A percentile compares a stretch with the other conserved stretches of the same genome.
phyloP scores from a whole-genome alignment of 345 rosid genomes.

The Ceriops decandra region DNA sequence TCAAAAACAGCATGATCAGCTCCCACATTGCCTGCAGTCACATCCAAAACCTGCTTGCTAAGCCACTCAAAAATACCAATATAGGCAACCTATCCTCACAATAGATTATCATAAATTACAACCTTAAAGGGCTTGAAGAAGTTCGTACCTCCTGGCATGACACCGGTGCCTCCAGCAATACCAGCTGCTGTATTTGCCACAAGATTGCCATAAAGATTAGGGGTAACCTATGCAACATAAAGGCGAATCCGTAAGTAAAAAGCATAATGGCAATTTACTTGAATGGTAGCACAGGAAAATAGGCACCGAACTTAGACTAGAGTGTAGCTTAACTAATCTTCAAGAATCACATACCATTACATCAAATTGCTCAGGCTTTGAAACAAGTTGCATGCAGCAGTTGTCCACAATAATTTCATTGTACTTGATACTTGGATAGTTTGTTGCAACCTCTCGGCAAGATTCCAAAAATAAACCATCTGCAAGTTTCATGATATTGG shows the following conservation, averaged over 20 bases:
- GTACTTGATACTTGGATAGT: constrained; percentile 79
- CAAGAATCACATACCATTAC: constrained; percentile 61
- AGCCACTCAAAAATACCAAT: neutral
- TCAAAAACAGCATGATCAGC: constrained; percentile 88
- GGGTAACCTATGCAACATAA: neutral
- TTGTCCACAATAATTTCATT: constrained; percentile 89
- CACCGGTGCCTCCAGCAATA: constrained; percentile 87
- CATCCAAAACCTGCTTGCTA: neutral
- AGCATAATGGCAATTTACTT: neutral
- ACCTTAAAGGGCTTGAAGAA: neutral
- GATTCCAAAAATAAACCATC: constrained; percentile 97
- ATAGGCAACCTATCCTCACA: neutral
- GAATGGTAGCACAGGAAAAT: neutral
- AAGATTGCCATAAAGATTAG: constrained; percentile 4
- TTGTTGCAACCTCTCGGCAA: constrained; percentile 82
- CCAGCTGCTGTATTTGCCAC: constrained; percentile 7
- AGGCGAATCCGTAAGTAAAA: neutral
- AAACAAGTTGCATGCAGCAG: constrained; percentile 97
- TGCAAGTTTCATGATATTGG: constrained; percentile 96
- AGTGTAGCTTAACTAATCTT: neutral
- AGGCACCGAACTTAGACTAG: neutral
- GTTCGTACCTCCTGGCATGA: constrained; percentile 93
- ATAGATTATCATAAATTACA: constrained; percentile 4
- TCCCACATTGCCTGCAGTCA: constrained; percentile 76
- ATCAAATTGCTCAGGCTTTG: constrained; percentile 98